Base-by-base conservation (phyloP, 2,329 filamentous ascomycete species). In the Talaromyces sp. region DNA sequence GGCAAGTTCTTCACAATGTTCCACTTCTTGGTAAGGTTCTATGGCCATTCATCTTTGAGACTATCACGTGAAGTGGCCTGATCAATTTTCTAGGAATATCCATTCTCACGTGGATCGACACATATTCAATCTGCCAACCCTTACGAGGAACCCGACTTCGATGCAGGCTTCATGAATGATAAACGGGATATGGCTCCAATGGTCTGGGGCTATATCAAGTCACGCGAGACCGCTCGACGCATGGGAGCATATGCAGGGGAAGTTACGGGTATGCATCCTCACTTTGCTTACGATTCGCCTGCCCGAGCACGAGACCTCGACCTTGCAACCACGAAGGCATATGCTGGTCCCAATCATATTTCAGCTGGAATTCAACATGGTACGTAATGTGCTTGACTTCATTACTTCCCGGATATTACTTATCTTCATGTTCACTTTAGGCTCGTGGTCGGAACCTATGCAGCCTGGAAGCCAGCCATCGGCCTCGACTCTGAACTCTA, bases 1-100 rank as follows among this genome's bases (percentile, higher is more conserved):
- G 88, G 88, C 60, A 90, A 91, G 58, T 91, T 90, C 80, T 90
- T 91, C 76, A 88, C 85, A 66, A 91, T 91, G 87, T 90, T 90
- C 81, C 86, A 90, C 70, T 91, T 90, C 82, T 71, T 90, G 64
- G 71, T 70, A 57, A 64, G 60, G 20, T 22, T 20, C 14, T 20
- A 17, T 11, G 8, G 10, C 17, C 3, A 4, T 4, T 20, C 5
- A 2, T 67, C 56, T 32, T 10, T 14, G n/a, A n/a, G n/a, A n/a
- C n/a, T n/a, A n/a, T n/a, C n/a, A n/a, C n/a, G n/a, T n/a, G n/a
- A n/a, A 13, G 17, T 16, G 36, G 9, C 13, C 10, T 32, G n/a
- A 45, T 14, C 32, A 11, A 13, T 29, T 17, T 30, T 2, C 22
- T 35, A 71, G 62, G 86, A 89, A 75, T 90, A 89, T 63, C 87